phyloP scores from a whole-genome alignment of 2,329 filamentous ascomycete genomes.

The Helicocarpus griseus region DNA sequence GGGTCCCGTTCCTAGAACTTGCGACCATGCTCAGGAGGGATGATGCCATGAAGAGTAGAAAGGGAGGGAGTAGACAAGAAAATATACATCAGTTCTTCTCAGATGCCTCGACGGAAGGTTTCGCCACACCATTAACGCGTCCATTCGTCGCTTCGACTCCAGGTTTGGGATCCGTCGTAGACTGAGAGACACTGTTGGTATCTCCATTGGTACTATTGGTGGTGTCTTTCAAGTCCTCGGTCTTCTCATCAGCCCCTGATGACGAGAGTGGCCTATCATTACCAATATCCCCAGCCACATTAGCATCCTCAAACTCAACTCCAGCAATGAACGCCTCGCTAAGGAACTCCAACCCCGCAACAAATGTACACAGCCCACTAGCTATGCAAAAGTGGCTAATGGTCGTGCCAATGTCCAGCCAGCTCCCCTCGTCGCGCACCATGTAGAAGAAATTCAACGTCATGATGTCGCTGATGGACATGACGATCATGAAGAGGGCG shows the following conservation, averaged over 20 bases:
- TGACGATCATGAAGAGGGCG: constrained; percentile 87
- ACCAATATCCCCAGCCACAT: not conserved
- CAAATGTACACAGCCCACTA: constrained; percentile 80
- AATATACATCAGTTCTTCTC: not conserved
- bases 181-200: not conserved
- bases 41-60: not conserved
- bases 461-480: constrained; percentile 81
- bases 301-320: constrained; percentile 47
- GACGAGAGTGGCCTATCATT: not conserved
- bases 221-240: not conserved
- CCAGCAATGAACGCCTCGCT: constrained; percentile 76
- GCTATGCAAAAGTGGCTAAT: constrained; percentile 95
- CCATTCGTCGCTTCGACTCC: not conserved
- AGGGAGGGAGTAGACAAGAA: not conserved
- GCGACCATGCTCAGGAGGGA: too few species aligned
- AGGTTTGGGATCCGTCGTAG: not conserved
- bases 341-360: constrained; percentile 74
- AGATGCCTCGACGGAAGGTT: not conserved
- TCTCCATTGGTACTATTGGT: not conserved
- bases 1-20: too few species aligned
- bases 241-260: not conserved
- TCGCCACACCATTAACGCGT: not conserved
- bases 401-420: constrained; percentile 94
- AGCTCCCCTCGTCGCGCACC: constrained; percentile 90
- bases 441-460: constrained; percentile 98